Conservation (phyloP, 495 filamentous ascomycete genomes). For the Parathielavia appendiculata region DNA sequence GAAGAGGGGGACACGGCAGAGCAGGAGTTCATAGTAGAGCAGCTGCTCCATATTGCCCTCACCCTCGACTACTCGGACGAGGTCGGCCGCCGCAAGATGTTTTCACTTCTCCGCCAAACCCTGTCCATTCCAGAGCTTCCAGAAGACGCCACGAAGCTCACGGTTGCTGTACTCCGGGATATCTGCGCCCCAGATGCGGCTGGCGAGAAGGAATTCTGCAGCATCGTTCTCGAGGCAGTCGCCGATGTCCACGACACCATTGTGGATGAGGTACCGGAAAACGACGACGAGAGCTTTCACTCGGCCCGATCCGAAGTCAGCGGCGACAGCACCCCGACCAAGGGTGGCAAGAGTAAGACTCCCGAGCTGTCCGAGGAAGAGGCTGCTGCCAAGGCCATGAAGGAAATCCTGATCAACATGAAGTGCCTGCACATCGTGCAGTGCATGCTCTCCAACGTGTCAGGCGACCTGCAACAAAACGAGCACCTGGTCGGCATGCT, state of each 20-base stretch:
- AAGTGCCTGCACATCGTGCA: conserved; percentile 97
- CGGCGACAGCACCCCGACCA: conserved; percentile 53
- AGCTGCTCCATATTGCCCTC: conserved; percentile 85
- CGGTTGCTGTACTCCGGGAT: conserved; percentile 72
- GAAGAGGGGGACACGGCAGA: conserved; percentile 78
- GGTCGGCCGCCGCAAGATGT: conserved; percentile 92
- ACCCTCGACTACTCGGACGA: conserved; percentile 94
- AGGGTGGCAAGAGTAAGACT: conserved; percentile 44
- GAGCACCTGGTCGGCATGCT: conserved; percentile 86
- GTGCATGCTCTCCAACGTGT: conserved; percentile 91
- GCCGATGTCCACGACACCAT: conserved; percentile 95
- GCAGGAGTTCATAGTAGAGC: conserved; percentile 90
- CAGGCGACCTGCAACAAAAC: conserved; percentile 78
- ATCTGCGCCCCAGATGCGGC: conserved; percentile 72
- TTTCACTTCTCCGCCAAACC: conserved; percentile 75
- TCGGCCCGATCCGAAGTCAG: conserved; percentile 82
- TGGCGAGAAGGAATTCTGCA: conserved; percentile 89
- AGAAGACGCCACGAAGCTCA: conserved; percentile 85
- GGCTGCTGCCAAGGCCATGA: conserved; percentile 72
- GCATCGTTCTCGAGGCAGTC: conserved; percentile 84
- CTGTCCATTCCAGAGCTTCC: conserved; percentile 82
- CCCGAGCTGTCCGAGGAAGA: conserved; percentile 62
- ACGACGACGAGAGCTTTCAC: conserved; percentile 82
- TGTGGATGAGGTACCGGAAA: conserved; percentile 52
- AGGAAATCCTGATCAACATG: conserved; percentile 93